Evolutionary conservation across 495 filamentous ascomycete genomes (phyloP), one percentile per base, ranked within the genome.

Genomic region (Daldinia vernicosa): DNA sequence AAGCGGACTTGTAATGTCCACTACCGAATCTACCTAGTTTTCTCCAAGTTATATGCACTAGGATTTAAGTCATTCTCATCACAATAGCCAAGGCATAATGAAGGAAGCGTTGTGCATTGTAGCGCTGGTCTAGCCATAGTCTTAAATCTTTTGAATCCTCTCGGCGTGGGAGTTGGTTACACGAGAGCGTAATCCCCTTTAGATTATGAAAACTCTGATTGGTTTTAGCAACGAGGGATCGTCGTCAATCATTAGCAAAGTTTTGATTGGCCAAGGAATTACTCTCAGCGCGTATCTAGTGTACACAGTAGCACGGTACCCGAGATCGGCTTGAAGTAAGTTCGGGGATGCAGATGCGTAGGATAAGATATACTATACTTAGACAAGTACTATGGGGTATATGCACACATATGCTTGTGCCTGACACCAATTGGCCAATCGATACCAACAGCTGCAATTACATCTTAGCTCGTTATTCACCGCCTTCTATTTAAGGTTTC

Each of bases 361-460:
- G 40, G 40, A 45, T 19, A 17, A 45, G 40, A 45, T 45, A 45
- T 45, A 19, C 40, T 45, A 52, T 28, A 52, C 47, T 26, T 52
- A 28, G 14, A 52, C 12, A 28, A 28, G 47, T 26, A 52, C 22
- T n/a, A 53, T 30, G 50, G 50, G 50, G 50, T 27, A 30, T 53
- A 53, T 53, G 24, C 50, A 53, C 24, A 8, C 8, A 22, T 22
- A 47, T 47, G 43, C 19, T 17, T 53, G 40, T 61, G 9, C 58
- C 39, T 61, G 43, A 26, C 27, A 12, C 27, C 56, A 60, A 64
- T 68, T 70, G 58, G 26, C 66, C 66, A 69, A 69, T 63, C 27
- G 7, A 37, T 14, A 39, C 3, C 15, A 5, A 19, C 6, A 33
- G 19, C 22, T 59, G 27, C 35, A 30, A 30, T 33, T 39, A 39